phyloP scores from a whole-genome alignment of 352 stramenopile genomes.

The Plasmopara halstedii region DNA sequence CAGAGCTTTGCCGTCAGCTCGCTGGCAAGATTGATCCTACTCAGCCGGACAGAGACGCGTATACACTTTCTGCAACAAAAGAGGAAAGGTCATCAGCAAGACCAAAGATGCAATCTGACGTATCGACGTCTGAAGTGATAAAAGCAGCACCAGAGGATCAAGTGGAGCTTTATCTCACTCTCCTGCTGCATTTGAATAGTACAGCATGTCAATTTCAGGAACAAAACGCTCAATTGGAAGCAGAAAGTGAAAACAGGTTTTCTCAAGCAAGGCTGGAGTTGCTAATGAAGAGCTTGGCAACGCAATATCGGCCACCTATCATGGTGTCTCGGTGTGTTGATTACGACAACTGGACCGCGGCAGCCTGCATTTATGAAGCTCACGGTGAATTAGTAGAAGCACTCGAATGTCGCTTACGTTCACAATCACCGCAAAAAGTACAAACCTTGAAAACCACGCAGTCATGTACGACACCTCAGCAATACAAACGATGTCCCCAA shows the following conservation, averaged over 20 bases:
- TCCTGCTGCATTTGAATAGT: conserved; percentile 55
- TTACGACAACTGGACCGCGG: conserved; percentile 75
- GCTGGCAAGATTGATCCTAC: conserved; percentile 39
- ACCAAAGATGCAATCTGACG: conserved; percentile 16
- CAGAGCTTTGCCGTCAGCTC: conserved; percentile 27
- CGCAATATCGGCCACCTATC: conserved; percentile 65
- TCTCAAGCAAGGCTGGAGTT: conserved; percentile 47
- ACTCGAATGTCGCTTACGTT: conserved; percentile 73
- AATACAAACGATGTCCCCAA: conserved; percentile 26
- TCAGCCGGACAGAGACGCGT: conserved; percentile 1
- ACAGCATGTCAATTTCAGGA: conserved; percentile 1
- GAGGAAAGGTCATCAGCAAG: conserved; percentile 7
- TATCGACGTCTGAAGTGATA: conserved; percentile 47
- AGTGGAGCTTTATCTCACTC: conserved; percentile 68
- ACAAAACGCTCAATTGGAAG: neutral
- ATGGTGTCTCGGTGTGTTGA: conserved; percentile 75
- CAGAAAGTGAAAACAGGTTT: conserved; percentile 15
- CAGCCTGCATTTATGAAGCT: conserved; percentile 68
- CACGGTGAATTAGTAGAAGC: conserved; percentile 76
- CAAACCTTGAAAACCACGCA: neutral
- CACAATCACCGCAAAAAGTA: conserved; percentile 31
- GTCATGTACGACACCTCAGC: conserved; percentile 18
- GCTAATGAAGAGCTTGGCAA: conserved; percentile 44
- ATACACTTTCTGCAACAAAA: neutral
- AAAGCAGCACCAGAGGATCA: conserved; percentile 34